Conservation (phyloP, 257 asterid genomes). For the Rehmannia glutinosa region DNA sequence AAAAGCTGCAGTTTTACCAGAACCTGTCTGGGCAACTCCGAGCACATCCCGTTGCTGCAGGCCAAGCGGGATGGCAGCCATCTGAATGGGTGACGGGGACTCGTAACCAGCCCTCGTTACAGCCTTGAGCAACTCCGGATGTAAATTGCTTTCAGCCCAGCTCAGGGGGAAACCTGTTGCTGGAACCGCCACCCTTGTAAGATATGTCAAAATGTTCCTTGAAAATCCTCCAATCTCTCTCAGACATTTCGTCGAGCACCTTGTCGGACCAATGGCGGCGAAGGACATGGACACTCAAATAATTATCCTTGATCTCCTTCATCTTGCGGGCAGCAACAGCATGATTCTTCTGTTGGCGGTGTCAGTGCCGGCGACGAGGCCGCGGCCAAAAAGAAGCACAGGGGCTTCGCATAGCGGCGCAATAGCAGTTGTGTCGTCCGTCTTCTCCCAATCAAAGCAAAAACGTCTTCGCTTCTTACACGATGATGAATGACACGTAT, state of each 20-base stretch:
- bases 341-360: constrained; percentile 52
- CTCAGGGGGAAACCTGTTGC: constrained; percentile 55
- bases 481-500: no score
- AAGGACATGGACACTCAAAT: no score
- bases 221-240: constrained; percentile 53
- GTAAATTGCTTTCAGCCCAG: constrained; percentile 49
- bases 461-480: no score
- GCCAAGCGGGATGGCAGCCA: constrained; percentile 48
- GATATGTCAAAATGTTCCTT: constrained; percentile 47
- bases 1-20: constrained; percentile 64
- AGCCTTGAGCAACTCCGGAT: constrained; percentile 41
- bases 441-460: constrained; percentile 59
- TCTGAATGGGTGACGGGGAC: no score
- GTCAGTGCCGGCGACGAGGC: no score
- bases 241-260: constrained; percentile 45
- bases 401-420: no score
- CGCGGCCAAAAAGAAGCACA: constrained; percentile 56
- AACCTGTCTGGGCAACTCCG: constrained; percentile 56
- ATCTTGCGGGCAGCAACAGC: no score
- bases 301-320: no score
- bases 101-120: constrained; percentile 52
- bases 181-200: constrained; percentile 57
- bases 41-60: constrained; percentile 49
- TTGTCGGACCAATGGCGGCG: constrained; percentile 60
- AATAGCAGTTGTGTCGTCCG: constrained; percentile 61